Conservation (phyloP, 1,284 basidiomycete genomes). For the Serendipita sp. region DNA sequence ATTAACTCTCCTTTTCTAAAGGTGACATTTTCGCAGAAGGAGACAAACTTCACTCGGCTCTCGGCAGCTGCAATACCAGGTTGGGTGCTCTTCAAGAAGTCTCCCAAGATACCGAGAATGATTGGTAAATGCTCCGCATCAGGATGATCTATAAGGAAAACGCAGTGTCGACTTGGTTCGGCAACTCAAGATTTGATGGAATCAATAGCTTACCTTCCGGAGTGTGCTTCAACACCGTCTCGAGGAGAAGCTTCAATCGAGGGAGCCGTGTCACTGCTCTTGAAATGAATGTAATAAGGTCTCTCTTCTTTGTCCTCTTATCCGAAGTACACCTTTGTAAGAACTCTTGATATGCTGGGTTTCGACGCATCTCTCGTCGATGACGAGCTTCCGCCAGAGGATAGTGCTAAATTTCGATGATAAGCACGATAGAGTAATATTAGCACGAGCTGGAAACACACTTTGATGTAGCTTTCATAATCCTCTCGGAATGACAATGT, state of each 20-base stretch:
- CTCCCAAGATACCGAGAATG: constrained; percentile 43
- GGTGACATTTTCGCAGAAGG: constrained; percentile 53
- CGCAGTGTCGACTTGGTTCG: not conserved
- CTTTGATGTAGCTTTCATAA: constrained; percentile 66
- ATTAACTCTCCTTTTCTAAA: constrained; percentile 68
- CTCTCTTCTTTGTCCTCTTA: constrained; percentile 57
- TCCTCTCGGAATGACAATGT: constrained; percentile 37
- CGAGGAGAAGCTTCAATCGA: constrained; percentile 57
- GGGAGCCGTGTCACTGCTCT: constrained; percentile 72
- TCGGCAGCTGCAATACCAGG: constrained; percentile 75
- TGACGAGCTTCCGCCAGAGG: constrained; percentile 68
- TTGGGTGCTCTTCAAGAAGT: constrained; percentile 61
- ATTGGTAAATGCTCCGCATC: constrained; percentile 56
- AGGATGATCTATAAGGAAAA: constrained; percentile 33
- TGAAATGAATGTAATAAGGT: constrained; percentile 66
- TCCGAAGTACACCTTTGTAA: constrained; percentile 46
- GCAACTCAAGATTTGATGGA: constrained; percentile 12
- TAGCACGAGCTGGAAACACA: not conserved
- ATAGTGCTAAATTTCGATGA: constrained; percentile 34
- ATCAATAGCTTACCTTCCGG: constrained; percentile 10
- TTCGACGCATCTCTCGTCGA: constrained; percentile 52
- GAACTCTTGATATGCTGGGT: constrained; percentile 50
- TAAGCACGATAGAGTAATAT: not conserved
- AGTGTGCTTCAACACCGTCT: constrained; percentile 52
- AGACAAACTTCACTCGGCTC: constrained; percentile 71